phyloP scores from a whole-genome alignment of 192 early-diverging fungal species.

The Umbelopsis isabellina region DNA sequence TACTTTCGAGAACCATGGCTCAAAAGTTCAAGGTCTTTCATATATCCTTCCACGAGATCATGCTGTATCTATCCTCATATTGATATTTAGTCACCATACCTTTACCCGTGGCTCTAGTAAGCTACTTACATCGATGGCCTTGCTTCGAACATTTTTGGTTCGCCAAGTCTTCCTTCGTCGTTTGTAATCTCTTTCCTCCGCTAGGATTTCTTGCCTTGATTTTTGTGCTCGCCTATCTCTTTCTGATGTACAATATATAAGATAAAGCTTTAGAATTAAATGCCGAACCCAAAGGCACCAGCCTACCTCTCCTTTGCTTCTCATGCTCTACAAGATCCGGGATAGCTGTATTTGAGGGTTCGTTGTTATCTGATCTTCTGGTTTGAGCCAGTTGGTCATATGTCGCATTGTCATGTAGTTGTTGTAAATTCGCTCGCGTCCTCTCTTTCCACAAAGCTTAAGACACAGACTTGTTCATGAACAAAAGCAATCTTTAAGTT shows the following conservation, averaged over 20 bases:
- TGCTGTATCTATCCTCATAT: background rate
- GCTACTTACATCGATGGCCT: background rate
- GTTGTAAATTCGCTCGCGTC: no score
- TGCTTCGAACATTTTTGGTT: background rate
- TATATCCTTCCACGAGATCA: conserved; percentile 8
- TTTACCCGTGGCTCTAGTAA: background rate
- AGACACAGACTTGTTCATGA: no score
- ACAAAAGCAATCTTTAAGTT: no score
- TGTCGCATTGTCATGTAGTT: no score
- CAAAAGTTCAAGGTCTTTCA: conserved; percentile 3
- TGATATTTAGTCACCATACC: background rate
- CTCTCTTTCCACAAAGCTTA: no score
- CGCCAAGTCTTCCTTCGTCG: conserved; percentile 1
- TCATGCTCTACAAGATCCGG: no score
- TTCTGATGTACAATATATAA: background rate
- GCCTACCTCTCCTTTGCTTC: no score
- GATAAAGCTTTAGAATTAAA: background rate
- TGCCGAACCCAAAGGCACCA: no score
- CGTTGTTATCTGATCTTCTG: no score
- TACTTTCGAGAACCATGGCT: background rate
- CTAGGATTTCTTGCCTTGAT: background rate
- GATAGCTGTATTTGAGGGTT: no score
- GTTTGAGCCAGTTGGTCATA: no score
- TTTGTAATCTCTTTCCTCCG: conserved; percentile 15
- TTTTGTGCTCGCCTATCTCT: background rate